Conservation (phyloP, 2,329 filamentous ascomycete species). For the Trichophyton simii region DNA sequence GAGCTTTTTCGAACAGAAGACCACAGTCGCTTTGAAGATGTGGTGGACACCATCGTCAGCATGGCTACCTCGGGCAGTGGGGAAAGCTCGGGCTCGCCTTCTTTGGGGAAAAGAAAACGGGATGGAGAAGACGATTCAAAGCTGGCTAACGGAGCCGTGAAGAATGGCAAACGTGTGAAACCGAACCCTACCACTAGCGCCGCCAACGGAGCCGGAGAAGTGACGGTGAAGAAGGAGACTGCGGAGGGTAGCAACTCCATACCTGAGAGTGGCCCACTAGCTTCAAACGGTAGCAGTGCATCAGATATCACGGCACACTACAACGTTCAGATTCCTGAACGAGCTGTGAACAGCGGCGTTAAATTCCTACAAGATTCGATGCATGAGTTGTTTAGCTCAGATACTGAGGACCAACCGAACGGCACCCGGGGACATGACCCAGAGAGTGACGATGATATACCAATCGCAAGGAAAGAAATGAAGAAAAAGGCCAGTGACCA, state of each 20-base stretch:
- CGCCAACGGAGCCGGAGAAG: neutral
- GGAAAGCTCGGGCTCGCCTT: neutral
- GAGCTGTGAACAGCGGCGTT: constrained; percentile 39
- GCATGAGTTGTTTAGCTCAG: constrained; percentile 26
- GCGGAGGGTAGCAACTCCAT: neutral
- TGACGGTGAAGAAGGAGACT: neutral
- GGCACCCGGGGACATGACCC: neutral
- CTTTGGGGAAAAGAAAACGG: constrained; percentile 10
- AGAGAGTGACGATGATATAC: neutral
- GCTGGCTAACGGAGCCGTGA: constrained; percentile 20
- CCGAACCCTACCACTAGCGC: neutral
- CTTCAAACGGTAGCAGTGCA: neutral
- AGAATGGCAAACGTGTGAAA: constrained; percentile 6
- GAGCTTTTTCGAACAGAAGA: constrained; percentile 46
- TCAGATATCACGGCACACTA: neutral
- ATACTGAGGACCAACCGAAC: constrained; percentile 14
- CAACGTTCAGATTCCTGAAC: constrained; percentile 38
- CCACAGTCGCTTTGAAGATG: constrained; percentile 45
- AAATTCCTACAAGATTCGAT: constrained; percentile 41
- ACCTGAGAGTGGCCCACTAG: neutral
- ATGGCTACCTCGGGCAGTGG: constrained; percentile 25
- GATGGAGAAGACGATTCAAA: constrained; percentile 12
- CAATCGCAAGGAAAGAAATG: neutral
- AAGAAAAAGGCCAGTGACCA: neutral
- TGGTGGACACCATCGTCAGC: constrained; percentile 42